These are phyloP conservation scores for Cardamine chenopodiifolia DNA, from an alignment of 345 rosid species.

Conservation along the genomic window DNA sequence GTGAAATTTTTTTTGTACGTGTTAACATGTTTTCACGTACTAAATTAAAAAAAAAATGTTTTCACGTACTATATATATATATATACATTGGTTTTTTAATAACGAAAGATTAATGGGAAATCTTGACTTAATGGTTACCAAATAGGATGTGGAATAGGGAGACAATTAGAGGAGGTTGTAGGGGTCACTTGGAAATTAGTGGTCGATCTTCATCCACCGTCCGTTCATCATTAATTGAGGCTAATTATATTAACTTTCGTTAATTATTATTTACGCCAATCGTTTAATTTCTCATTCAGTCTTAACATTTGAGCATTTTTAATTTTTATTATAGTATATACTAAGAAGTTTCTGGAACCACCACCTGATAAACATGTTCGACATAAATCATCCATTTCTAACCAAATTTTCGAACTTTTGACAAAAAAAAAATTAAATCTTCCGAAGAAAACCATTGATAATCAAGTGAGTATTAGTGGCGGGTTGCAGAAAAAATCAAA, in stretches of 20 bases:
- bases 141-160: conserved; percentile 41
- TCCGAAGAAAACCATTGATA: too few relatives aligned
- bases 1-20: conserved; percentile 15
- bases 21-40: not conserved
- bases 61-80: too few relatives aligned
- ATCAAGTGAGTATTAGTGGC: too few relatives aligned
- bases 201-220: conserved; percentile 39
- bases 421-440: not conserved
- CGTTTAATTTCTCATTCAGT: not conserved
- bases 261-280: conserved; percentile 1
- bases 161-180: conserved; percentile 43
- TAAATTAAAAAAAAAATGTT: too few relatives aligned
- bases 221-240: conserved; percentile 34
- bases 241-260: conserved; percentile 19
- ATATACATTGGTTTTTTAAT: not conserved
- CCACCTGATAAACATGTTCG: not conserved
- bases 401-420: not conserved
- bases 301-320: not conserved
- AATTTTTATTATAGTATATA: too few relatives aligned
- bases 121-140: conserved; percentile 36
- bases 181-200: conserved; percentile 43
- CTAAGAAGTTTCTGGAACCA: too few relatives aligned
- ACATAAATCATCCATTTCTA: not conserved
- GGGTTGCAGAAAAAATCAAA: too few relatives aligned
- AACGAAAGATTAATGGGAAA: conserved; percentile 16